Base-by-base conservation (phyloP, 495 filamentous ascomycete species). In the Daldinia caldariorum region DNA sequence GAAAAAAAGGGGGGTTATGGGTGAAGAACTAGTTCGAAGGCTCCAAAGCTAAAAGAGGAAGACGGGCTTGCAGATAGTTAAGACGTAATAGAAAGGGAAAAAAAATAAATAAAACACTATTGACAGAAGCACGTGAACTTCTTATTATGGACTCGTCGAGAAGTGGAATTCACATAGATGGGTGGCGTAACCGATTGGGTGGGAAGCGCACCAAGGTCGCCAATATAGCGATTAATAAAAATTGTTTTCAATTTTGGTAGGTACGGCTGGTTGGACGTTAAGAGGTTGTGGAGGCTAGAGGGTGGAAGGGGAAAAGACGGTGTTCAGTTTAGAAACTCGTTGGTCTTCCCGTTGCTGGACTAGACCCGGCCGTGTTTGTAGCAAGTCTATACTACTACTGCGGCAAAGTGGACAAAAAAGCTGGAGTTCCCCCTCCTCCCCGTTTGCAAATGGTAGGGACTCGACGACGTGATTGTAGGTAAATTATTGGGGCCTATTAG, bases 371-470 rank as follows among this genome's bases (percentile, higher is more conserved):
- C 37, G 35, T 54, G 59, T 60, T 64, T 59, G 63, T 62, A 57
- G 56, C 35, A 63, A 55, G 47, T 63, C 54, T 55, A 18, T 62
- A 53, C 58, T 58, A 59, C 31, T 66, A 53, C 58, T 58, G 56
- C 45, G 59, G 63, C 51, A 57, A 61, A 54, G 63, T 61, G 63
- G 60, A 38, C 50, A 22, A 57, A 59, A 20, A 22, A 50, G 18
- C 34, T 64, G 43, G 47, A 63, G 58, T 26, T 50, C 18, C 26
- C 26, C 18, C n/a, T n/a, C 43, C 34, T 10, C 43, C 51, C 49
- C 56, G 59, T 67, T 67, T 68, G 70, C 70, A 57, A 72, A 66
- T 65, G n/a, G 35, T 65, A 68, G 65, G 70, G 60, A 55, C 47
- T 55, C 37, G 61, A 61, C 60, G 65, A 65, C 64, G 64, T 72